Conservation (phyloP, 2,329 filamentous ascomycete species). For the Xylogone sp. region DNA sequence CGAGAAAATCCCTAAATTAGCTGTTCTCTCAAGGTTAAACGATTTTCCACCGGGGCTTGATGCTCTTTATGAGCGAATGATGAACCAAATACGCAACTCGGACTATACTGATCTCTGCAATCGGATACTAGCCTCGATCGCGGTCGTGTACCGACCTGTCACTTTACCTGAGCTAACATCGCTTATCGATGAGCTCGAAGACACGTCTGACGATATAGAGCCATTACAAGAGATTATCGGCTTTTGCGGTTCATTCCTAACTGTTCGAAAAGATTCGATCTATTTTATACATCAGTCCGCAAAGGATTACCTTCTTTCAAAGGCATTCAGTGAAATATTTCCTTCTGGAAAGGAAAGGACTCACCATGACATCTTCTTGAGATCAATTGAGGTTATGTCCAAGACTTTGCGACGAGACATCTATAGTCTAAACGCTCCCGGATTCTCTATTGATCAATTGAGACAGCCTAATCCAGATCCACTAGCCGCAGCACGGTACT, state of each 20-base stretch:
- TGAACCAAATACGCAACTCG: slow-evolving; percentile 27
- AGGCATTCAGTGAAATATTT: slow-evolving; percentile 24
- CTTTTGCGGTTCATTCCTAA: slow-evolving; percentile 27
- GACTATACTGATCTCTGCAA: slow-evolving; percentile 28
- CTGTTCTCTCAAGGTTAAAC: slow-evolving; percentile 12
- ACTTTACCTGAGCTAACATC: slow-evolving; percentile 29
- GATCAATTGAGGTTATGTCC: slow-evolving; percentile 30
- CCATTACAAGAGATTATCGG: slow-evolving; percentile 15
- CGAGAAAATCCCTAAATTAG: slow-evolving; percentile 11
- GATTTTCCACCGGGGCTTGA: slow-evolving; percentile 32
- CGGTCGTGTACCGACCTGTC: slow-evolving; percentile 33
- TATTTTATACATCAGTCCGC: slow-evolving; percentile 40
- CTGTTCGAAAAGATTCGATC: slow-evolving; percentile 23
- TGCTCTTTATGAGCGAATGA: slow-evolving; percentile 35
- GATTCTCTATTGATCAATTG: slow-evolving; percentile 19
- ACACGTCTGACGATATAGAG: slow-evolving; percentile 13
- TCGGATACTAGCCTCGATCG: slow-evolving; percentile 29
- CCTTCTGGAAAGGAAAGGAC: slow-evolving; percentile 18
- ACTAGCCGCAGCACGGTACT: slow-evolving; percentile 13
- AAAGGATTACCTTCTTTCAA: slow-evolving; percentile 34
- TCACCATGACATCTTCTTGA: slow-evolving; percentile 30
- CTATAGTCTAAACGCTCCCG: slow-evolving; percentile 24
- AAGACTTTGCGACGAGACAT: slow-evolving; percentile 31
- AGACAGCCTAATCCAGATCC: slow-evolving; percentile 21
- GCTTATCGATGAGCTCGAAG: slow-evolving; percentile 16